phyloP scores from a whole-genome alignment of 176 grass and related monocot species.

The Themeda triandra region DNA sequence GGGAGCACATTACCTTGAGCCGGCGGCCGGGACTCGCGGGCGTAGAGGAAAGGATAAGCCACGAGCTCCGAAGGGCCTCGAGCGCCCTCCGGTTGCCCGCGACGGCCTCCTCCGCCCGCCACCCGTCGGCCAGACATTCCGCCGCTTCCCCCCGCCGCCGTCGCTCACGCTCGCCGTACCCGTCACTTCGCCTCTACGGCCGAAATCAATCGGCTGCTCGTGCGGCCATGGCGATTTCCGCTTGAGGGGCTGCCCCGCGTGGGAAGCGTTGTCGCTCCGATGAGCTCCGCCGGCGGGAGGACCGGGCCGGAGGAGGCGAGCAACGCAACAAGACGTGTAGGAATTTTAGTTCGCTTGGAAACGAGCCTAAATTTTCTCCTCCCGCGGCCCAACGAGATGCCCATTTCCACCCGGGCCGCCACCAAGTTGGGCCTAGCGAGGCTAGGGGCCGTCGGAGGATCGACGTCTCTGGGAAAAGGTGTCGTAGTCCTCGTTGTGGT shows the following conservation, averaged over 20 bases:
- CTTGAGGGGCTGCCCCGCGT: background rate
- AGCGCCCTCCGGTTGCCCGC: constrained; percentile 57
- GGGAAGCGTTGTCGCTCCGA: background rate
- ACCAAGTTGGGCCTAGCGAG: too few relatives aligned
- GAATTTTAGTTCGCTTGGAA: too few relatives aligned
- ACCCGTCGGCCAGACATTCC: background rate
- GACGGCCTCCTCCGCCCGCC: constrained; percentile 59
- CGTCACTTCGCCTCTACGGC: background rate
- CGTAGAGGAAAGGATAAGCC: constrained; percentile 60
- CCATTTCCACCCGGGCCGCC: too few relatives aligned
- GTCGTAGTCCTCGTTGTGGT: too few relatives aligned
- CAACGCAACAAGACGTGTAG: too few relatives aligned
- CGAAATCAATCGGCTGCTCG: too few relatives aligned
- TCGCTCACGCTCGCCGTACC: background rate
- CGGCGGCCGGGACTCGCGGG: constrained; percentile 49
- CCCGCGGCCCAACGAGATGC: too few relatives aligned
- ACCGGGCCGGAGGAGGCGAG: too few relatives aligned
- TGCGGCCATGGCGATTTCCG: background rate
- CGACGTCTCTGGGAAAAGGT: too few relatives aligned
- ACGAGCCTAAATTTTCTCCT: too few relatives aligned
- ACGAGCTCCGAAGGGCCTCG: constrained; percentile 74
- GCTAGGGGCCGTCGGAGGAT: too few relatives aligned
- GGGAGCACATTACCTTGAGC: constrained; percentile 46
- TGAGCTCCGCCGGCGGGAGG: background rate
- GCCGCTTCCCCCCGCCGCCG: background rate